Percentiles rank a stretch among this genome's conserved stretches.
These are phyloP conservation scores for Pyrenophora tritici-repentis DNA, from an alignment of 2,329 filamentous ascomycete genomes.

Conservation along the genomic window DNA sequence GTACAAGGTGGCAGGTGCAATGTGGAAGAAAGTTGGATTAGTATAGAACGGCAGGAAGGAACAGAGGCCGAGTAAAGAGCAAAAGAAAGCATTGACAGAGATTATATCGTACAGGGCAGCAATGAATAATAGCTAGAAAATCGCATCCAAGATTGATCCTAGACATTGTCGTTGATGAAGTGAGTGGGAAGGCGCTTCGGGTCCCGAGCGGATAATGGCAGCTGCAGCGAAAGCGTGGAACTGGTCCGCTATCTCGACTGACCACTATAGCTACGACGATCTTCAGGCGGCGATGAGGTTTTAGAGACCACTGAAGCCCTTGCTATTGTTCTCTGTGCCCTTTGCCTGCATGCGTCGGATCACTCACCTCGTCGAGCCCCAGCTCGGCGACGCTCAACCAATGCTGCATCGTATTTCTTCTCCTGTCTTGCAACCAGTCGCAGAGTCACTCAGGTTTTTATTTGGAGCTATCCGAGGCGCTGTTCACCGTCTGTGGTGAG, in stretches of 20 bases:
- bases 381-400: constrained; percentile 12
- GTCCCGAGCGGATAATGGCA: constrained; percentile 16
- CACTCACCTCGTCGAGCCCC: constrained; percentile 3
- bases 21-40: background rate
- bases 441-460: background rate
- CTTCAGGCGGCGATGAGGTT: background rate
- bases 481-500: constrained; percentile 18
- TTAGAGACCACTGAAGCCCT: constrained; percentile 17
- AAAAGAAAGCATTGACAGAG: background rate
- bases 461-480: constrained; percentile 5
- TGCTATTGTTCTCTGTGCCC: constrained; percentile 29
- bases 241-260: constrained; percentile 13
- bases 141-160: constrained; percentile 1
- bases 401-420: constrained; percentile 1
- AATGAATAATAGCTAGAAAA: constrained; percentile 10
- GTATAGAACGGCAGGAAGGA: constrained; percentile 1
- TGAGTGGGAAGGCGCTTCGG: constrained; percentile 12
- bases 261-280: constrained; percentile 5
- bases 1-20: background rate
- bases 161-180: constrained; percentile 10
- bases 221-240: constrained; percentile 1
- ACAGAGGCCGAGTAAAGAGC: constrained; percentile 2
- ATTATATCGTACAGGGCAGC: background rate
- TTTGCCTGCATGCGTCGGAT: constrained; percentile 10
- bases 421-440: constrained; percentile 20